Conservation (phyloP, 31 red algal species). For the Odonthalia washingtoniensis region DNA sequence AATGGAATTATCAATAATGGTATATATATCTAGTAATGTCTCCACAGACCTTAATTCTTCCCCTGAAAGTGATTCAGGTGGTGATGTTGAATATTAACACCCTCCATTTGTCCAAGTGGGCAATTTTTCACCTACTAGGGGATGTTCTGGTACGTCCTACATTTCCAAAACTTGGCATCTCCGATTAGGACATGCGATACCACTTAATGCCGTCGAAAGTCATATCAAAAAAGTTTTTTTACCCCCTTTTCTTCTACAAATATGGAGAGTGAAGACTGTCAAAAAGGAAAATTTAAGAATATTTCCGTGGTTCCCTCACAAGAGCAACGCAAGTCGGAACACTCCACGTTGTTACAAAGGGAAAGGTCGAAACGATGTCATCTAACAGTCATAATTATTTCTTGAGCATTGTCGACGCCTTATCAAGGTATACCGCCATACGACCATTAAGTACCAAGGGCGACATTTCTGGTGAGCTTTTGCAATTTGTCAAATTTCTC, state of each 20-base stretch:
- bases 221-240: background rate
- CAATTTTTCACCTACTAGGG: no score
- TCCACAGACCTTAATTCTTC: no score
- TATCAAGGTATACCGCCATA: constrained; percentile 11
- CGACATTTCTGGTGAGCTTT: constrained; percentile 20
- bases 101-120: no score
- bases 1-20: background rate
- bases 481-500: constrained; percentile 28
- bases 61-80: no score
- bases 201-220: background rate
- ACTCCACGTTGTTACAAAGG: constrained; percentile 30
- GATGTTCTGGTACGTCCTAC: no score
- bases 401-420: constrained; percentile 29
- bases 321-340: background rate
- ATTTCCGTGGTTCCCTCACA: constrained; percentile 31
- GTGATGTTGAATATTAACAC: no score
- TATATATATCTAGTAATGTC: background rate
- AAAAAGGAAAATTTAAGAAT: constrained; percentile 34
- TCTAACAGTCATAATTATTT: constrained; percentile 31
- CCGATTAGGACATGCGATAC: constrained; percentile 23
- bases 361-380: background rate
- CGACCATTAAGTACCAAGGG: constrained; percentile 23
- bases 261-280: constrained; percentile 21
- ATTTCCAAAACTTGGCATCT: constrained; percentile 30
- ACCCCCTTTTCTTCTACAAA: background rate